phyloP scores from a whole-genome alignment of 1,284 basidiomycete species.

The Cystobasidium sp. region DNA sequence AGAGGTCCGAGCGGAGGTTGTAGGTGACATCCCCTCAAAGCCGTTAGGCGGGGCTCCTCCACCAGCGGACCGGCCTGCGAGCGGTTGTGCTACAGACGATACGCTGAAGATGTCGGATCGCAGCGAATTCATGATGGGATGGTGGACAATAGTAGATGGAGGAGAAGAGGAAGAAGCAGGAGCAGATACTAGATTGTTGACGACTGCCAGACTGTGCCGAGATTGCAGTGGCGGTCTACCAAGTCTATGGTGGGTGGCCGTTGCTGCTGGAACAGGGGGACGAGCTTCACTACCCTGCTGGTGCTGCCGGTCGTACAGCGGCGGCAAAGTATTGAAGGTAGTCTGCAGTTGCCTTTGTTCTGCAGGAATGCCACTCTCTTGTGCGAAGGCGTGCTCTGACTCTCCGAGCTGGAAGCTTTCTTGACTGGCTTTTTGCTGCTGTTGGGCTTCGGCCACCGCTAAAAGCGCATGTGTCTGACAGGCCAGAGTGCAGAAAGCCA shows the following conservation, averaged over 20 bases:
- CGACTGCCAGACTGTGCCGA: conserved; percentile 18
- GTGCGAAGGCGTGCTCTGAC: neutral
- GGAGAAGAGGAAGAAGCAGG: neutral
- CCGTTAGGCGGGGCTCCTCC: neutral
- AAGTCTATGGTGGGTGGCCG: neutral
- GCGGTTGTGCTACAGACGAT: neutral
- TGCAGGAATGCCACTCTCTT: neutral
- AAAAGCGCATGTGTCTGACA: conserved; percentile 25
- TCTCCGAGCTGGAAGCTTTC: neutral
- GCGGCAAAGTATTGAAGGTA: no score
- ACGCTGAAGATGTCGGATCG: conserved; percentile 15
- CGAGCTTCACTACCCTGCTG: no score
- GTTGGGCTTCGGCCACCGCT: conserved; percentile 19
- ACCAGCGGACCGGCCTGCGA: neutral
- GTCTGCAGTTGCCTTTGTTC: no score
- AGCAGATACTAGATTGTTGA: conserved; percentile 4
- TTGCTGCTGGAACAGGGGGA: neutral
- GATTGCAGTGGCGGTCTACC: conserved; percentile 11
- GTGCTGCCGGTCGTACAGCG: neutral
- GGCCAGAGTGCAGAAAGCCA: conserved; percentile 34
- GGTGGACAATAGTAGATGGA: neutral
- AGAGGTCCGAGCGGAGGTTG: neutral
- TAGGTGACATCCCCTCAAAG: neutral
- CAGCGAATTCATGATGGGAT: conserved; percentile 13
- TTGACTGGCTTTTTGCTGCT: conserved; percentile 14